These are phyloP conservation scores for Carex cristatella DNA, from an alignment of 176 grass and related monocot genomes.

Conservation along the genomic window DNA sequence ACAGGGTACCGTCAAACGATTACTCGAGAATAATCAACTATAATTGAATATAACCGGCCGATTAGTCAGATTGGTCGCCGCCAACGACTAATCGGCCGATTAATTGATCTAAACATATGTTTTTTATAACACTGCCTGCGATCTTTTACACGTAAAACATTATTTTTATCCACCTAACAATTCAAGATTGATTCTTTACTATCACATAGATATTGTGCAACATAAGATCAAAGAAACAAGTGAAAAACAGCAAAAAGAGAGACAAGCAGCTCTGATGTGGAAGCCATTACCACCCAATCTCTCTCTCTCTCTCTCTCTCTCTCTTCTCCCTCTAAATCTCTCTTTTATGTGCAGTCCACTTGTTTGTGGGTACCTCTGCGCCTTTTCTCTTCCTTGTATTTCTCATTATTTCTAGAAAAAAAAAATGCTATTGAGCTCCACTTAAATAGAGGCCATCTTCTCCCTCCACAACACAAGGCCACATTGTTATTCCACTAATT, in stretches of 20 bases:
- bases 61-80: no score
- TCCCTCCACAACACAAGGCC: not conserved
- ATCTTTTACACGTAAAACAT: no score
- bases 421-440: not conserved
- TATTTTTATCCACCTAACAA: no score
- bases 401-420: not conserved
- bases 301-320: not conserved
- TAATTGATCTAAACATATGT: no score
- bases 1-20: no score
- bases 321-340: not conserved
- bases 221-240: not conserved
- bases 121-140: no score
- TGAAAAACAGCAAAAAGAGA: not conserved
- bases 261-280: conserved; percentile 14
- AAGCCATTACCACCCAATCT: conserved; percentile 9
- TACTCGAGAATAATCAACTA: no score
- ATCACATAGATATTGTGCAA: not conserved
- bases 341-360: not conserved
- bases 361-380: not conserved
- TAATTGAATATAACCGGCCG: no score
- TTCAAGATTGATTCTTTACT: no score
- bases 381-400: not conserved
- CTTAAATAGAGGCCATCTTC: not conserved
- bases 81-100: no score
- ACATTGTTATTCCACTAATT: not conserved